These are phyloP conservation scores for Alnus rubra DNA, from an alignment of 306 rosid genomes.

Conservation along the genomic window DNA sequence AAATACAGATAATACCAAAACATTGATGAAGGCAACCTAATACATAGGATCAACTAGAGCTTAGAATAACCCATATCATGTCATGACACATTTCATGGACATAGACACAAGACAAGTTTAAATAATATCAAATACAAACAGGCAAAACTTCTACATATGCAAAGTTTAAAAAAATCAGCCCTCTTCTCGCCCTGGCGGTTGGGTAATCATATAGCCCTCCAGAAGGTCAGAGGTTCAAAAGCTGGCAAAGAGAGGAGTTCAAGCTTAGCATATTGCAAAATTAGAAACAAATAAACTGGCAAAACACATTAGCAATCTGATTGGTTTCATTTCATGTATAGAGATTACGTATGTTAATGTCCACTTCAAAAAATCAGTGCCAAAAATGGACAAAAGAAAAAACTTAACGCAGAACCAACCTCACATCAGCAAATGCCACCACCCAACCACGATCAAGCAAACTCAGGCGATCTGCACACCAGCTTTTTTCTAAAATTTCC, in stretches of 20 bases:
- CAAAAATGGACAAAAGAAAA: not conserved
- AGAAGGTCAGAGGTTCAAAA: too few relatives aligned
- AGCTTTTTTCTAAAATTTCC: conserved; percentile 77
- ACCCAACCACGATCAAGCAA: conserved; percentile 93
- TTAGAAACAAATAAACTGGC: not conserved
- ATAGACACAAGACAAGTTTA: not conserved
- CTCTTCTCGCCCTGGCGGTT: not conserved
- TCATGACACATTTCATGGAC: not conserved
- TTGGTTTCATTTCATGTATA: not conserved
- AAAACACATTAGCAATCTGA: not conserved
- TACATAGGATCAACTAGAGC: not conserved
- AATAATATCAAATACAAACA: not conserved
- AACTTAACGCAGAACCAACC: conserved; percentile 46
- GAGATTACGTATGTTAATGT: not conserved
- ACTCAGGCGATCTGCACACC: conserved; percentile 82
- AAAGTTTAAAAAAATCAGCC: not conserved
- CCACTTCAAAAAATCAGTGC: not conserved
- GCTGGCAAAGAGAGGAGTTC: too few relatives aligned
- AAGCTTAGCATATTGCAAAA: not conserved
- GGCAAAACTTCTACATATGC: not conserved
- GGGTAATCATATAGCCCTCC: not conserved
- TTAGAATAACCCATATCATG: not conserved
- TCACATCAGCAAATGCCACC: conserved; percentile 89
- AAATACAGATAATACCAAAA: not conserved
- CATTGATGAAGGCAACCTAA: not conserved